These are phyloP conservation scores for Pythium diclinum DNA, from an alignment of 352 stramenopile species.

Conservation along the genomic window DNA sequence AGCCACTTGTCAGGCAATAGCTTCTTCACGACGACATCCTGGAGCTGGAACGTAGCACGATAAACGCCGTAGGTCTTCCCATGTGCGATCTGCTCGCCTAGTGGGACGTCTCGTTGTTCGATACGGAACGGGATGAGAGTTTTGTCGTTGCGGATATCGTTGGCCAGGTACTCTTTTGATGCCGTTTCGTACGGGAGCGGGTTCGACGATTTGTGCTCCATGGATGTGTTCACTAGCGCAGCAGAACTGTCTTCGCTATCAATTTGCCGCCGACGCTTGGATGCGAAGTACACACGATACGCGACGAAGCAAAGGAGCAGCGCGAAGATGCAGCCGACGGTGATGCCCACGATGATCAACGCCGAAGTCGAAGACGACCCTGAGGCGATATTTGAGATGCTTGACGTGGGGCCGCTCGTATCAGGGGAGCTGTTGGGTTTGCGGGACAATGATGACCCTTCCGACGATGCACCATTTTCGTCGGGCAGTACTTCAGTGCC, in stretches of 20 bases:
- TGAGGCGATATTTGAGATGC: neutral
- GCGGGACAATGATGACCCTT: neutral
- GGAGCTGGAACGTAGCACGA: conserved; percentile 2
- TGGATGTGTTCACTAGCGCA: no score
- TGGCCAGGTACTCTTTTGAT: conserved; percentile 3
- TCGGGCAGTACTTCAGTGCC: neutral
- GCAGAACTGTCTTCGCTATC: neutral
- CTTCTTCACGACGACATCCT: conserved; percentile 24
- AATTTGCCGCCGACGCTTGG: neutral
- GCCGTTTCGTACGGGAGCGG: neutral
- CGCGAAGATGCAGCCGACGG: neutral
- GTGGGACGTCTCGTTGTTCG: conserved; percentile 7
- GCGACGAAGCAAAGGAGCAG: neutral
- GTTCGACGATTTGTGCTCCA: neutral
- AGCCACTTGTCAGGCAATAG: conserved; percentile 20
- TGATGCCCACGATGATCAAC: neutral
- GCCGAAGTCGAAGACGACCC: neutral
- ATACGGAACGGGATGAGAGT: conserved; percentile 20
- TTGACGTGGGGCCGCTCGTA: neutral
- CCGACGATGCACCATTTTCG: neutral
- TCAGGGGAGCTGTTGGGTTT: neutral
- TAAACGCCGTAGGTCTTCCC: conserved; percentile 19
- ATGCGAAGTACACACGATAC: neutral
- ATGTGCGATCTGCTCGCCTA: conserved; percentile 16
- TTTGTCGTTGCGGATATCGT: conserved; percentile 29